Conservation (phyloP, 345 rosid species). For the Eucalyptus tenuipes region DNA sequence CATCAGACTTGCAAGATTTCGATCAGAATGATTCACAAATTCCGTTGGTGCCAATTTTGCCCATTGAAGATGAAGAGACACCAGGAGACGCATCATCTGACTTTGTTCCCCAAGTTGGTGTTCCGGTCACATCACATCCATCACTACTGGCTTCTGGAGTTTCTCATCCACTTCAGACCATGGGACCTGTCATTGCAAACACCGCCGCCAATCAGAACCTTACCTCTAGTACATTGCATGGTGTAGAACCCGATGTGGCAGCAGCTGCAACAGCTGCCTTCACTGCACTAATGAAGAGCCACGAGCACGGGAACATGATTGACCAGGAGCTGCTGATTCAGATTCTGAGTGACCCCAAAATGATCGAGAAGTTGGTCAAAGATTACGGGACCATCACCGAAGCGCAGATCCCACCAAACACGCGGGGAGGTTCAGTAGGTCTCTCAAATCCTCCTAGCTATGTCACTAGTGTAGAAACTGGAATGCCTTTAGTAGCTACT, state of each 20-base stretch:
- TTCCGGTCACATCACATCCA: slow-evolving; percentile 16
- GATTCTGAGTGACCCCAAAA: slow-evolving; percentile 67
- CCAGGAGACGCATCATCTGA: slow-evolving; percentile 23
- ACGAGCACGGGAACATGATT: slow-evolving; percentile 51
- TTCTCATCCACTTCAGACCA: slow-evolving; percentile 3
- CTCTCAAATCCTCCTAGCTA: slow-evolving; percentile 11
- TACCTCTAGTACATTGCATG: slow-evolving; percentile 11
- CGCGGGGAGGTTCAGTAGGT: slow-evolving; percentile 4
- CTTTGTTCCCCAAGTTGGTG: background rate
- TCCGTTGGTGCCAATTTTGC: slow-evolving; percentile 52
- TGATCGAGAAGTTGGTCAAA: slow-evolving; percentile 60
- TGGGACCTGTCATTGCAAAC: slow-evolving; percentile 1
- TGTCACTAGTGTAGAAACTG: background rate
- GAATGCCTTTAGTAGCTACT: slow-evolving; percentile 1
- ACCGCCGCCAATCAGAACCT: slow-evolving; percentile 17
- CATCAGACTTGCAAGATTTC: slow-evolving; percentile 28
- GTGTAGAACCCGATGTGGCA: slow-evolving; percentile 43
- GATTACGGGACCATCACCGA: slow-evolving; percentile 21
- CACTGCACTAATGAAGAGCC: slow-evolving; percentile 51
- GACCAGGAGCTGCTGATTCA: slow-evolving; percentile 74
- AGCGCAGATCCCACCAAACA: background rate
- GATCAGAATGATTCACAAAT: slow-evolving; percentile 28
- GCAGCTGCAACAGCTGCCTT: slow-evolving; percentile 62
- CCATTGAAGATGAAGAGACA: slow-evolving; percentile 82
- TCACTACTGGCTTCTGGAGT: slow-evolving; percentile 16